Evolutionary conservation across 2,329 filamentous ascomycete genomes (phyloP), one percentile per base, ranked within the genome.

Genomic region (Tolypocladium cylindrosporum): DNA sequence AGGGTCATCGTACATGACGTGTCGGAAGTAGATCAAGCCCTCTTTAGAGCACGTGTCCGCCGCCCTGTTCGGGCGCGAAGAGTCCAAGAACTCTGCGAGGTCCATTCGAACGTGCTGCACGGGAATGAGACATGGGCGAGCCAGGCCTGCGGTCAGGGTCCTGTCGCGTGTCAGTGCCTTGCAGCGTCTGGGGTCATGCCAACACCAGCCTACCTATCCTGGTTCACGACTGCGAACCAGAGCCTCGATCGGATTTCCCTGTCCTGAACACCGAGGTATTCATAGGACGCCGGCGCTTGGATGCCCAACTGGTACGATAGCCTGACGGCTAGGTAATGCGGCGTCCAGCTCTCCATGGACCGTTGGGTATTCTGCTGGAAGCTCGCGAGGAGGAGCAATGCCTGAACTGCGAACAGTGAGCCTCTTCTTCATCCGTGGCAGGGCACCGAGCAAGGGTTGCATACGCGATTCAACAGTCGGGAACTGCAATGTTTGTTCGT

Each of bases 311-410:
- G 69, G 53, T 70, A 72, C 0, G 68, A 61, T 0, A 67, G 62
- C 37, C 69, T 69, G 43, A 72, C 70, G 1, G 65, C 64, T 2
- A 71, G 60, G 1, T 67, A 65, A 53, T 72, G 69, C 1, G 65
- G 66, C 4, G 68, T 64, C 59, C 67, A 65, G 54, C 69, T 72
- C 34, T 69, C 67, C 57, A 69, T 68, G 9, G 69, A 67, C 3
- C 69, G 62, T 52, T 71, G 68, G n/a, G 62, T 71, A 41, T 71
- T 72, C 53, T 73, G 70, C 39, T 72, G 67, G 42, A 68, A 72
- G 41, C 62, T 69, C 2, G 65, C 62, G 2, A 71, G 60, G 1
- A 73, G 64, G 6, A 72, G 62, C 24, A 72, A 55, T 1, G 67
- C 61, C 59, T 72, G 69, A 8, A 73, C 69, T 67, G 56, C 8